phyloP scores from a whole-genome alignment of 2,329 filamentous ascomycete species.

The Cercospora berteroae region DNA sequence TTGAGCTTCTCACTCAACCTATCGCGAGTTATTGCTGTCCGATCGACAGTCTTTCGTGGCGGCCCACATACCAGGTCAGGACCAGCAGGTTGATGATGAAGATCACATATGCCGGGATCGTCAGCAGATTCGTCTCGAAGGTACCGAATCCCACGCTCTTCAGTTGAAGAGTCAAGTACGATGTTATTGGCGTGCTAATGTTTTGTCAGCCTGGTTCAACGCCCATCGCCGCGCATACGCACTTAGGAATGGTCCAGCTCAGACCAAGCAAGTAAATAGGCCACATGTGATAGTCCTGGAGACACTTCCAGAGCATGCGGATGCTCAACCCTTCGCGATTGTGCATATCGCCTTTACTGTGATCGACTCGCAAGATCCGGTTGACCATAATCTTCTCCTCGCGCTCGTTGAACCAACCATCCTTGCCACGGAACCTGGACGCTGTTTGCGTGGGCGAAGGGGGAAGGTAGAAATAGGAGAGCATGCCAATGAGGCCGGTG shows the following conservation, averaged over 20 bases:
- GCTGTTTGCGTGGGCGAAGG: slow-evolving; percentile 64
- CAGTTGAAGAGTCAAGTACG: slow-evolving; percentile 45
- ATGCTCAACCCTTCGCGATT: slow-evolving; percentile 54
- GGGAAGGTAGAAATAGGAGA: slow-evolving; percentile 56
- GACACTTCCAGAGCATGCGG: slow-evolving; percentile 51
- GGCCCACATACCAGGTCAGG: slow-evolving; percentile 37
- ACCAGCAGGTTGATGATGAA: slow-evolving; percentile 53
- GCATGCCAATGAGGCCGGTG: slow-evolving; percentile 54
- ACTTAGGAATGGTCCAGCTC: slow-evolving; percentile 42
- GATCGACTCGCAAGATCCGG: slow-evolving; percentile 61
- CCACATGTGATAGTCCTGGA: slow-evolving; percentile 59
- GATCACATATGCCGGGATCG: slow-evolving; percentile 47
- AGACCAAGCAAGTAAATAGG: slow-evolving; percentile 53
- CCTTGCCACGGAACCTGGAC: slow-evolving; percentile 57
- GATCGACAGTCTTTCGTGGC: background rate
- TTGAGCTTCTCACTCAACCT: slow-evolving; percentile 51
- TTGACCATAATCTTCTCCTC: slow-evolving; percentile 66
- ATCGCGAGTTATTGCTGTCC: slow-evolving; percentile 22
- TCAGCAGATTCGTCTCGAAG: slow-evolving; percentile 46
- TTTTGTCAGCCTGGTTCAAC: background rate
- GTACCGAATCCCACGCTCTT: slow-evolving; percentile 42
- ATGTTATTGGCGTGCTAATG: slow-evolving; percentile 35
- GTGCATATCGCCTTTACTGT: slow-evolving; percentile 59
- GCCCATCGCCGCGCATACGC: background rate
- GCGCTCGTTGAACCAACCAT: slow-evolving; percentile 61